phyloP scores from a whole-genome alignment of 768 basidiomycete species.

The Boletus patriciae region DNA sequence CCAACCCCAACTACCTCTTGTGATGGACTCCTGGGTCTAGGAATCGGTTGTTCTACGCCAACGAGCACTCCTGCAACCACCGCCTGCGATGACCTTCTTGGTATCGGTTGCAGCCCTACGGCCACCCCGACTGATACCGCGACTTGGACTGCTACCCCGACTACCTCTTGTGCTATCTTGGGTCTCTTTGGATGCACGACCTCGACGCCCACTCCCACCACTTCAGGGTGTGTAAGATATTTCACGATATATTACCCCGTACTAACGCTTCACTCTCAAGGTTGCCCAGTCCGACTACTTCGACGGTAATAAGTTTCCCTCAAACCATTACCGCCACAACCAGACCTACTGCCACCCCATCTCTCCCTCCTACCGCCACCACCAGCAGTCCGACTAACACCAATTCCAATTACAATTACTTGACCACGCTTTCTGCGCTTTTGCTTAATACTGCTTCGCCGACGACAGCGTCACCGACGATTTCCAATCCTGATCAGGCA shows the following conservation, averaged over 20 bases:
- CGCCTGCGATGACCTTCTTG: not conserved
- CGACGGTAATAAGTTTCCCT: conserved; percentile 36
- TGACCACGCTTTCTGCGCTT: conserved; percentile 36
- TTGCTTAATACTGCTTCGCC: conserved; percentile 27
- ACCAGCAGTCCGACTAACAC: conserved; percentile 9
- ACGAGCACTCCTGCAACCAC: conserved; percentile 7
- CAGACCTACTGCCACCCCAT: not conserved
- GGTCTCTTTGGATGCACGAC: conserved; percentile 22
- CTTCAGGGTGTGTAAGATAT: conserved; percentile 12
- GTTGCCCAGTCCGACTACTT: not conserved
- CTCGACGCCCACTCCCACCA: conserved; percentile 5
- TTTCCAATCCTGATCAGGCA: conserved; percentile 41
- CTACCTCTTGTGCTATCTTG: conserved; percentile 18
- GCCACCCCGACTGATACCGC: not conserved
- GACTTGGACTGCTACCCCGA: conserved; percentile 2
- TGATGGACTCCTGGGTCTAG: conserved; percentile 3
- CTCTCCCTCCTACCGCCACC: conserved; percentile 14
- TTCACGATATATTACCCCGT: not conserved
- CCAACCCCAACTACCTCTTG: conserved; percentile 7
- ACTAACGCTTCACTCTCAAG: conserved; percentile 6
- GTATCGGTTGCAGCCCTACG: not conserved
- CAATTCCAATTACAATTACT: conserved; percentile 36
- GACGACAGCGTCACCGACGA: conserved; percentile 24
- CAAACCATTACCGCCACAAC: conserved; percentile 1
- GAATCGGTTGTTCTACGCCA: conserved; percentile 17